Base-by-base conservation (phyloP, 805 yeast genomes). In the Candida argentea region DNA sequence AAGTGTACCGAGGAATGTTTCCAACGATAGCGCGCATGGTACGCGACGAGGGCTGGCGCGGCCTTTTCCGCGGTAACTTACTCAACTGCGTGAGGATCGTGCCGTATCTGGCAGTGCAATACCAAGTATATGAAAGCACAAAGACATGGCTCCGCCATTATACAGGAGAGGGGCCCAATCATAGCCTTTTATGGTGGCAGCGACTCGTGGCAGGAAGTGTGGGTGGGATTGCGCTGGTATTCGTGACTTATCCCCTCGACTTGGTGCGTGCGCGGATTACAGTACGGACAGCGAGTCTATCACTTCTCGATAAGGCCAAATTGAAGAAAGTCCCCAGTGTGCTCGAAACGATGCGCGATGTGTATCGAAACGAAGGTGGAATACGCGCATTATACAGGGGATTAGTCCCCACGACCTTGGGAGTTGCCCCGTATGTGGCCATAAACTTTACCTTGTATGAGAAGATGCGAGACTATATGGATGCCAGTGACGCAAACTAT, bases 381-480 rank as follows among this genome's bases (percentile, higher is more conserved):
- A 14, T 84, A 6, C 35, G 47, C 2, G 94, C 86, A 0, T 59
- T 89, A 10, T 89, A 83, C 48, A 65, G 87, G 28, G 98, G 98
- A 3, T 62, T 87, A 8, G 61, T 77, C 36, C 95, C 97, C n/a
- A 89, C 97, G 0, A 73, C 87, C 2, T 55, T 83, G 32, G 96
- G 97, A 2, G 95, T 91, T 13, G 96, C 95, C 1, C 96, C 97
- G 1, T 91, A 87, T 46, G 95, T 85, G 18, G 95, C 95, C 4
- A 69, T 89, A 29, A 89, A 87, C 54, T 89, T 89, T 49, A 79
- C 95, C 2, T 74, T 85, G 25, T 89, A 87, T 59, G 97, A 91
- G 46, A 74, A 70, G 35, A 46, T 86, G 38, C 73, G 86, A 36
- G 91, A 78, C 34, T 46, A 59, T 29, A 55, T 68, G 50, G 51